These are phyloP conservation scores for Tubosaeta sp. DNA, from an alignment of 768 basidiomycete genomes.

Conservation along the genomic window DNA sequence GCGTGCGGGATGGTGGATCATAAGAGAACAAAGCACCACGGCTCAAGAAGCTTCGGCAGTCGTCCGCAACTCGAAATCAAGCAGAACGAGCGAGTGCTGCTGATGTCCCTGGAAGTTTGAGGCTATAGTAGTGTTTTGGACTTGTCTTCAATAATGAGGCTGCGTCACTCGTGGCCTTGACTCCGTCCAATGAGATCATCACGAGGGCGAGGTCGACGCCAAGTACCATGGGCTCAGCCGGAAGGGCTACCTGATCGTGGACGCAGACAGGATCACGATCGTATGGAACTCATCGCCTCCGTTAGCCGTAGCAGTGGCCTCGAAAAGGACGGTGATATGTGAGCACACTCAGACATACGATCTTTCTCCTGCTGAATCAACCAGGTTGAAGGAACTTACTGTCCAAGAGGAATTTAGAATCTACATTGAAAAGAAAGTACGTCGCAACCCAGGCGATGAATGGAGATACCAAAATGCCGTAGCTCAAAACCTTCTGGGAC, in stretches of 20 bases:
- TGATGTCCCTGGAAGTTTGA: background rate
- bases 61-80: constrained; percentile 3
- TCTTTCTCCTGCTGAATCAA: constrained; percentile 21
- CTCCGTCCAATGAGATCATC: constrained; percentile 12
- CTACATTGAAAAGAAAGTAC: constrained; percentile 65
- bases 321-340: constrained; percentile 73
- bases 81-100: constrained; percentile 5
- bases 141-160: background rate
- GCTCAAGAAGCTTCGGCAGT: constrained; percentile 2
- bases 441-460: background rate
- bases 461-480: background rate
- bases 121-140: background rate
- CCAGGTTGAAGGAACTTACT: constrained; percentile 54
- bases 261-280: constrained; percentile 14
- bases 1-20: background rate
- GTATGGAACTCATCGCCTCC: constrained; percentile 65
- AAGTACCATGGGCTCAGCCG: background rate
- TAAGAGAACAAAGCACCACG: background rate
- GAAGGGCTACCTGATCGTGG: background rate
- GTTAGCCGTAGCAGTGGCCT: constrained; percentile 75
- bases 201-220: constrained; percentile 11
- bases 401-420: constrained; percentile 65
- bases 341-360: constrained; percentile 28
- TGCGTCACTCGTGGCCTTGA: background rate
- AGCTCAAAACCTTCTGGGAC: constrained; percentile 51